Evolutionary conservation across 208 protist species (phyloP), one percentile per base, ranked within the genome.

Genomic region (Angomonas deanei): DNA sequence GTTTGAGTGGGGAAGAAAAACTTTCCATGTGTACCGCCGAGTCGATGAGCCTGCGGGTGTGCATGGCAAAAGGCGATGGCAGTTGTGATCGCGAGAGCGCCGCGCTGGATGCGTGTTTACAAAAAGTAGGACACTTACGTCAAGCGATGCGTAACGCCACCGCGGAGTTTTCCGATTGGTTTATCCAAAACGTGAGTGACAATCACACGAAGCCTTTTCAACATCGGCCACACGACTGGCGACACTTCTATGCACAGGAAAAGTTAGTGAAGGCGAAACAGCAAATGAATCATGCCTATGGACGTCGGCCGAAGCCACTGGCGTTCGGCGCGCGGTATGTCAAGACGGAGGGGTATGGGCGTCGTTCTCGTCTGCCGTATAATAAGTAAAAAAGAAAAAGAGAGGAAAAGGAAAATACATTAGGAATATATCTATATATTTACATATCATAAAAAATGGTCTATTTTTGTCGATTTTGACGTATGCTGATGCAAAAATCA

Each of bases 121-220:
- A 66, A 42, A 88, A 88, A 56, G 89, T 95, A 0, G 82, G 78
- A 19, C 80, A 89, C 33, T 75, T 95, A 24, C 80, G 86, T 47
- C 85, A 71, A 8, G 86, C 89, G 19, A 84, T 95, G 69, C 74
- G 68, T 30, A 38, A 59, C 46, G 85, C 86, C 10, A 78, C 81
- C 34, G 57, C 48, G n/a, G 82, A 86, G 69, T 95, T 93, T 72
- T 88, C 85, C 53, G 89, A 95, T 68, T 95, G 89, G 89, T 92
- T 93, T 57, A 89, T 91, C 30, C 83, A 91, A 50, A 95, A 92
- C 59, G 89, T 95, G 0, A 88, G 78, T 0, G 89, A 95, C 65
- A 95, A 95, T 61, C 85, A 95, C 78, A 95, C 89, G 19, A 95
- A 92, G 74, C 86, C 89, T 3, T 91, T 93, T 57, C 75, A 91